phyloP scores from a whole-genome alignment of 106 monocot species.

The Vanilla planifolia region DNA sequence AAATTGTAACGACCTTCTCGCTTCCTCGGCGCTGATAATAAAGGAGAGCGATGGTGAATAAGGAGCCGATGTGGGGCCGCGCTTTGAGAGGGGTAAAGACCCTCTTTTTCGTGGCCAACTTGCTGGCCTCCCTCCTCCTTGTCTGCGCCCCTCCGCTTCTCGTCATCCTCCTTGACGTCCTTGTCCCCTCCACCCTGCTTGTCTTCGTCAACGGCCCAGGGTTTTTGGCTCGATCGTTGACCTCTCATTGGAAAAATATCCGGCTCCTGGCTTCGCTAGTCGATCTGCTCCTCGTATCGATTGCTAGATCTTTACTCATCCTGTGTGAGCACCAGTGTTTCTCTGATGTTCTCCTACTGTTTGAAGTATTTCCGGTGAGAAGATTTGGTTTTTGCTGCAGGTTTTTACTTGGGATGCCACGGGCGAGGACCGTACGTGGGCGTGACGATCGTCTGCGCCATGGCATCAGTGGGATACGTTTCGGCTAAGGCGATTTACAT shows the following conservation, averaged over 20 bases:
- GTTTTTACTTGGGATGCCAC: constrained; percentile 33
- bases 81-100: constrained; percentile 38
- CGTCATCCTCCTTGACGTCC: constrained; percentile 36
- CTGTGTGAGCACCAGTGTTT: constrained; percentile 34
- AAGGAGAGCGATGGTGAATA: not conserved
- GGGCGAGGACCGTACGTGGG: constrained; percentile 42
- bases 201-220: not conserved
- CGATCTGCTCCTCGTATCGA: constrained; percentile 57
- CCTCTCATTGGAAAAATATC: constrained; percentile 21
- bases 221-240: not conserved
- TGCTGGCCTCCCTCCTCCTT: constrained; percentile 42
- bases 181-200: constrained; percentile 27
- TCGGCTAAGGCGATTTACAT: constrained; percentile 25
- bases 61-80: not conserved
- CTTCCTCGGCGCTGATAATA: not conserved
- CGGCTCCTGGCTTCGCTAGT: constrained; percentile 43
- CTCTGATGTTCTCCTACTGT: not conserved
- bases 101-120: constrained; percentile 35
- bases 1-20: no score
- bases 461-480: constrained; percentile 32
- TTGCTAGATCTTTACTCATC: constrained; percentile 47
- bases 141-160: constrained; percentile 44
- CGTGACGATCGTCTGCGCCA: constrained; percentile 19
- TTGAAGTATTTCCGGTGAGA: not conserved
- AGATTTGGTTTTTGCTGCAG: constrained; percentile 19